These are phyloP conservation scores for Solanum corneliomulleri DNA, from an alignment of 257 asterid genomes.

Conservation along the genomic window DNA sequence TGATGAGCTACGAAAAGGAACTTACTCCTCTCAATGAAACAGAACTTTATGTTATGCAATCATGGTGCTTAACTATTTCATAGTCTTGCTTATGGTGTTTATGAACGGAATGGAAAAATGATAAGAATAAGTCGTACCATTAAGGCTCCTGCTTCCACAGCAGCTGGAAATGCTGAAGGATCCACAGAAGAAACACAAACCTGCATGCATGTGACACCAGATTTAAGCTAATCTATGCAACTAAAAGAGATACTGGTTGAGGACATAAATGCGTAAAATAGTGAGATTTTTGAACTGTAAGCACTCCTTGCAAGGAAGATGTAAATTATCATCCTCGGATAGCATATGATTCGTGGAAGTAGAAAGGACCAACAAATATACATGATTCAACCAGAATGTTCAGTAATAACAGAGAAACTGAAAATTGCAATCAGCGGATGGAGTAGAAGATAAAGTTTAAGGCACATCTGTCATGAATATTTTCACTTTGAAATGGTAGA, in stretches of 20 bases:
- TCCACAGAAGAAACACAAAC: conserved; percentile 87
- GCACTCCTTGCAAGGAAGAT: background rate
- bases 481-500: background rate
- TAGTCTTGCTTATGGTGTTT: background rate
- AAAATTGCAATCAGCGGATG: background rate
- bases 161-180: conserved; percentile 71
- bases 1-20: background rate
- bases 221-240: background rate
- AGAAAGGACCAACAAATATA: background rate
- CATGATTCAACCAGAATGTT: background rate
- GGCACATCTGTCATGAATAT: background rate
- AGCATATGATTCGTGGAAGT: background rate
- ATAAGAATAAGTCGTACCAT: conserved; percentile 34
- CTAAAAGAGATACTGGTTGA: background rate
- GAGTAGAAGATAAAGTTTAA: background rate
- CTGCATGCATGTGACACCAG: conserved; percentile 19
- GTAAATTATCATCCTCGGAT: background rate
- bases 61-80: background rate
- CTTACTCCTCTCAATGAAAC: background rate
- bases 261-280: background rate
- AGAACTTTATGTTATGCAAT: background rate
- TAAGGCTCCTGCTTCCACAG: conserved; percentile 87
- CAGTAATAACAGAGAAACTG: background rate
- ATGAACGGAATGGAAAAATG: background rate
- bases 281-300: background rate